Evolutionary conservation across 768 basidiomycete genomes (phyloP).

Genomic region (Suillus decipiens): DNA sequence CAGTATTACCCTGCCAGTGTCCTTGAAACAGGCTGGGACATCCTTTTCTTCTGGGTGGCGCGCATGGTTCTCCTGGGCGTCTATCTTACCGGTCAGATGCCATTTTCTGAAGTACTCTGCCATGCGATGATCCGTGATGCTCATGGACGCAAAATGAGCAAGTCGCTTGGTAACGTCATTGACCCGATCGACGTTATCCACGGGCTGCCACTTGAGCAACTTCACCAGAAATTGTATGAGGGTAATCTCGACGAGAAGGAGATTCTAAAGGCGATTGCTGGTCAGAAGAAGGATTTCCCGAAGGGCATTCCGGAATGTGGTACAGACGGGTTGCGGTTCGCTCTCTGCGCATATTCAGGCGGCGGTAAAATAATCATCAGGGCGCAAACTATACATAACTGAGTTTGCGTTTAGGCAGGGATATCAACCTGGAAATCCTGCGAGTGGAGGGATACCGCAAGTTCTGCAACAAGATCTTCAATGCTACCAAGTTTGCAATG

Average conservation of each 20-base stretch:
- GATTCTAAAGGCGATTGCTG: conserved; percentile 84
- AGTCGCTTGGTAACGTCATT: conserved; percentile 96
- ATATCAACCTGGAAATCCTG: conserved; percentile 95
- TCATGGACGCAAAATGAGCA: conserved; percentile 98
- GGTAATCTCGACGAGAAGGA: conserved; percentile 96
- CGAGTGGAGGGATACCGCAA: conserved; percentile 98
- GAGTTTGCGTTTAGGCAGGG: conserved; percentile 62
- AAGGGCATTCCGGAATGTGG: conserved; percentile 99
- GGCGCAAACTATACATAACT: not conserved
- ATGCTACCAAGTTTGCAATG: conserved; percentile 99
- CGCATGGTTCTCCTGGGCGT: conserved; percentile 96
- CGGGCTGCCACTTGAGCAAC: conserved; percentile 73
- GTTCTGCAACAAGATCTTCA: conserved; percentile 99
- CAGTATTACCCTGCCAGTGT: conserved; percentile 88
- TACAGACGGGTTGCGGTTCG: conserved; percentile 94
- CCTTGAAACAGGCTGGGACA: conserved; percentile 99
- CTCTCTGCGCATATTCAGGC: conserved; percentile 90
- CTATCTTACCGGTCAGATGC: conserved; percentile 85
- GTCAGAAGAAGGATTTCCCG: conserved; percentile 99
- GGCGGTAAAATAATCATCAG: conserved; percentile 55
- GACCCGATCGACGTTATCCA: conserved; percentile 95
- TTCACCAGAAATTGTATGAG: conserved; percentile 84
- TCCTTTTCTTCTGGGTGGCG: conserved; percentile 99
- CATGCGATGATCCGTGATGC: conserved; percentile 99
- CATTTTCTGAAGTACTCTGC: conserved; percentile 94